These are phyloP conservation scores for Fusarium nelsonii DNA, from an alignment of 2,329 filamentous ascomycete genomes.

Conservation along the genomic window DNA sequence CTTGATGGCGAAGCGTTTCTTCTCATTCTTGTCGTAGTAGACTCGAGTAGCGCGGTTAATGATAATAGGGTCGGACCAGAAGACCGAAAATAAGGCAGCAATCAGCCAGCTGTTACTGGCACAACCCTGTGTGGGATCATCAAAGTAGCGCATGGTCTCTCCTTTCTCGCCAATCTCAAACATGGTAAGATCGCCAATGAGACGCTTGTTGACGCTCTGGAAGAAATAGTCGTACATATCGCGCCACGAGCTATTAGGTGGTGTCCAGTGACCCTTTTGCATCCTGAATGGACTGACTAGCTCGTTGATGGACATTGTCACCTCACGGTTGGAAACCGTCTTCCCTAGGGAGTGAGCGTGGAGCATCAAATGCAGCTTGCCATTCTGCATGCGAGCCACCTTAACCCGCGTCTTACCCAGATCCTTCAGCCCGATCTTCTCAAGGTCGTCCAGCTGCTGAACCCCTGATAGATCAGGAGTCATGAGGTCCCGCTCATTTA, in stretches of 20 bases:
- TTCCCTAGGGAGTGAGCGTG: constrained; percentile 52
- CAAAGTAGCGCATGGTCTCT: constrained; percentile 49
- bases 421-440: constrained; percentile 56
- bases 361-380: constrained; percentile 58
- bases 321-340: constrained; percentile 55
- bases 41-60: constrained; percentile 55
- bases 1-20: constrained; percentile 51
- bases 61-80: constrained; percentile 57
- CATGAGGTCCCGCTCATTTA: constrained; percentile 57
- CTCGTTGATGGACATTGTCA: constrained; percentile 58
- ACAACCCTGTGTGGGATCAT: constrained; percentile 59
- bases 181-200: constrained; percentile 51
- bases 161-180: constrained; percentile 45
- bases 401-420: constrained; percentile 54
- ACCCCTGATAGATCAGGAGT: constrained; percentile 59
- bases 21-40: constrained; percentile 44
- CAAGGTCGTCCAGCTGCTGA: constrained; percentile 55
- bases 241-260: constrained; percentile 57
- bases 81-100: constrained; percentile 59
- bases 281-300: constrained; percentile 55
- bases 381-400: constrained; percentile 58
- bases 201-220: constrained; percentile 50
- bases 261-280: constrained; percentile 52
- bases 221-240: constrained; percentile 55
- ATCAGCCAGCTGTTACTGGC: constrained; percentile 59